phyloP scores from a whole-genome alignment of 768 basidiomycete genomes.

The Albatrellus ellisii region DNA sequence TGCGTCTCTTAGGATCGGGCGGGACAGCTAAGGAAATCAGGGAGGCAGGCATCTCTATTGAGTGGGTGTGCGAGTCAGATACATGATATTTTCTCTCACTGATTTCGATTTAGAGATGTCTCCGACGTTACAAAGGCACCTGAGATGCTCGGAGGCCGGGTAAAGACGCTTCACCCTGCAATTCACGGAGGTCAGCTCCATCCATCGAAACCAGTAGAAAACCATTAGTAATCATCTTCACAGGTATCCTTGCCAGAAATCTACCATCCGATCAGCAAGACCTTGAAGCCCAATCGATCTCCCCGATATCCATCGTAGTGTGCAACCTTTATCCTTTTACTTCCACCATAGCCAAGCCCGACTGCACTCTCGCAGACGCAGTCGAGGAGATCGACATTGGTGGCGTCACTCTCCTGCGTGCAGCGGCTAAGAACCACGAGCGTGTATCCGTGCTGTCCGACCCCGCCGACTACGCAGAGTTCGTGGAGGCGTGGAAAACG shows the following conservation, averaged over 20 bases:
- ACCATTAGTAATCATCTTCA: not conserved
- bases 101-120: conserved; percentile 58
- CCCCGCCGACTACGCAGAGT: conserved; percentile 75
- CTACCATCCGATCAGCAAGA: conserved; percentile 87
- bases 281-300: conserved; percentile 69
- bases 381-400: conserved; percentile 99
- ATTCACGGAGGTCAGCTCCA: conserved; percentile 78
- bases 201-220: not conserved
- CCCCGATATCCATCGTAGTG: conserved; percentile 91
- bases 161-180: conserved; percentile 96
- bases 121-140: conserved; percentile 96
- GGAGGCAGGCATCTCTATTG: conserved; percentile 81
- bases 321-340: conserved; percentile 99
- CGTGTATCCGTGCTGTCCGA: conserved; percentile 85
- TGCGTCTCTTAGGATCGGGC: conserved; percentile 86
- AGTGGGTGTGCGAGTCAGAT: conserved; percentile 37
- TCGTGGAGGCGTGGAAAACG: conserved; percentile 65
- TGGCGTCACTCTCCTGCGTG: conserved; percentile 92
- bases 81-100: not conserved
- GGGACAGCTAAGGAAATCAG: conserved; percentile 98
- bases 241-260: conserved; percentile 88
- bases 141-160: conserved; percentile 96
- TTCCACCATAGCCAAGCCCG: conserved; percentile 76
- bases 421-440: conserved; percentile 96
- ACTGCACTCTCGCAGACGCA: conserved; percentile 82